These are phyloP conservation scores for Mariannaea elegans DNA, from an alignment of 2,329 filamentous ascomycete genomes.

Conservation along the genomic window DNA sequence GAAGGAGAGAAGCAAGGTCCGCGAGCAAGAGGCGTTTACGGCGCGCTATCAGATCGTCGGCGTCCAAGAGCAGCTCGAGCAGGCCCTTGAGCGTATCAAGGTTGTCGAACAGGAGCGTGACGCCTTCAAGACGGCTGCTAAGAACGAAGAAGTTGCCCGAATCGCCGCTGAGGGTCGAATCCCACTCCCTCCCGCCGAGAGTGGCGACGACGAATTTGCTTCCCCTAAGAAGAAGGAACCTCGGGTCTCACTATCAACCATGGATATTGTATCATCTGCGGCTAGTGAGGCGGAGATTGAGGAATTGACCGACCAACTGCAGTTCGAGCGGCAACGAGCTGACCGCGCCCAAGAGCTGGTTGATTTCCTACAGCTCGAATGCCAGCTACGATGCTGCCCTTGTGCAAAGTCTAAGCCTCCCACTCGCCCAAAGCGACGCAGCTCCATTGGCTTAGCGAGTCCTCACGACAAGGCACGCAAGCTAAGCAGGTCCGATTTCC, in stretches of 20 bases:
- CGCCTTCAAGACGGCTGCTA: constrained; percentile 74
- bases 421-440: constrained; percentile 36
- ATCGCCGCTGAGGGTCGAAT: constrained; percentile 77
- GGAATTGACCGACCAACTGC: constrained; percentile 60
- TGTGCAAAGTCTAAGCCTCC: constrained; percentile 56
- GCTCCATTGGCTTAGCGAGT: constrained; percentile 36
- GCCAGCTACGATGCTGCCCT: constrained; percentile 72
- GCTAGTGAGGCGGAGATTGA: constrained; percentile 67
- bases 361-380: constrained; percentile 80
- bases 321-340: constrained; percentile 70
- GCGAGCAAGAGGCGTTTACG: constrained; percentile 75
- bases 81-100: constrained; percentile 69
- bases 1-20: constrained; percentile 66
- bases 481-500: constrained; percentile 45
- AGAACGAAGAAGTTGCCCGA: constrained; percentile 77
- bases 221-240: constrained; percentile 65
- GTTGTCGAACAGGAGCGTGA: constrained; percentile 79
- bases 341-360: constrained; percentile 76
- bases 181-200: constrained; percentile 65
- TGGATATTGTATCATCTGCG: constrained; percentile 63
- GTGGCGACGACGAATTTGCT: constrained; percentile 68
- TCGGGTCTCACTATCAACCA: constrained; percentile 56
- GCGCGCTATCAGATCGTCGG: constrained; percentile 72
- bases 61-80: constrained; percentile 72
- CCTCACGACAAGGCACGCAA: constrained; percentile 46